A percentile compares a stretch with the other conserved stretches of the same genome.
Conservation (phyloP, 805 yeast genomes). For the Kuraishia borneana region DNA sequence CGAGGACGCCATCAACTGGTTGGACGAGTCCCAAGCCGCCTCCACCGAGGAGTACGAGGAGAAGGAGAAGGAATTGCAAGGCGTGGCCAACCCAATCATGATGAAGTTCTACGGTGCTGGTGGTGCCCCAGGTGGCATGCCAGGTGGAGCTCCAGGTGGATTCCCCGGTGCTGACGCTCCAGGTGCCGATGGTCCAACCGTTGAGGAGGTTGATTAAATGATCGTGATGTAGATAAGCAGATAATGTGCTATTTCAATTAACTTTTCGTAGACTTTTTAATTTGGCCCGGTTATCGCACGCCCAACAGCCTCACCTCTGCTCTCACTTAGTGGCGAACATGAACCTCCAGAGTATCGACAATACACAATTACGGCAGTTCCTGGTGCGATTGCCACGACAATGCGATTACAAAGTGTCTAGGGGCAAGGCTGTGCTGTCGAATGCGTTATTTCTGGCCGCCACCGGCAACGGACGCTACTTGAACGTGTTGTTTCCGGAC, state of each 20-base stretch:
- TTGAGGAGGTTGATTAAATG: slow-evolving; percentile 39
- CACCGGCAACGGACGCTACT: slow-evolving; percentile 27
- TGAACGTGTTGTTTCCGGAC: slow-evolving; percentile 23
- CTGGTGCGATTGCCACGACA: slow-evolving; percentile 26
- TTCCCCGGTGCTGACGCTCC: slow-evolving; percentile 41
- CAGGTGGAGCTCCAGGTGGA: slow-evolving; percentile 37
- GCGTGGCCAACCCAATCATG: slow-evolving; percentile 85
- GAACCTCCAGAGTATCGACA: too few species aligned
- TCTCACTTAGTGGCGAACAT: too few species aligned
- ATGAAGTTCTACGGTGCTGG: slow-evolving; percentile 84
- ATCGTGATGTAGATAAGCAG: too few species aligned
- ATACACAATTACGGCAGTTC: slow-evolving; percentile 19
- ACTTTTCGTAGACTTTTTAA: too few species aligned
- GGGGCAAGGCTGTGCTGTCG: slow-evolving; percentile 22
- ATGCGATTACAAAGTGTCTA: slow-evolving; percentile 19
- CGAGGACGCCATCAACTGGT: slow-evolving; percentile 72
- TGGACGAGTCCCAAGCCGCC: slow-evolving; percentile 80
- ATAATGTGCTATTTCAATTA: too few species aligned
- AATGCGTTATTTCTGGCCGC: slow-evolving; percentile 31
- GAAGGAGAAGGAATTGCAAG: slow-evolving; percentile 86
- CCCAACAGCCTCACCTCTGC: too few species aligned
- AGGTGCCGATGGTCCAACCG: slow-evolving; percentile 48
- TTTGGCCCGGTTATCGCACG: too few species aligned
- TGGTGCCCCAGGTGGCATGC: slow-evolving; percentile 54
- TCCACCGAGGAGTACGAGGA: slow-evolving; percentile 76